Base-by-base conservation (phyloP, 305 asterid genomes). In the Fraxinus albicans region DNA sequence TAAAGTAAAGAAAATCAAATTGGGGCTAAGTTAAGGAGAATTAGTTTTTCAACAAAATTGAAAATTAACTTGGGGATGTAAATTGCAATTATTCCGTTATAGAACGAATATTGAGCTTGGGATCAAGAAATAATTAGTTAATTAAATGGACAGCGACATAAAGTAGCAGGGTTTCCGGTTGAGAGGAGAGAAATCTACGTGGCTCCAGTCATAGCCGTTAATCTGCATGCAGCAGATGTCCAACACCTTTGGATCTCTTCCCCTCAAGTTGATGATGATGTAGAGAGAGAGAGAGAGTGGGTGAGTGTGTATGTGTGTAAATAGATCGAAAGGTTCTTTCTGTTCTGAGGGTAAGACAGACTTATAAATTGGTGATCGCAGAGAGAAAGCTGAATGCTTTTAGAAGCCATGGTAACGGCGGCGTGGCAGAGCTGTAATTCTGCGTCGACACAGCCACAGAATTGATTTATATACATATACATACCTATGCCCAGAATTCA, bases 151-250 rank as follows among this genome's bases (percentile, higher is more conserved):
- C 83, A 82, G 89, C 82, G 94, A 90, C 92, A 90, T 87, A 93
- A 93, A 90, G 94, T 84, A 86, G 92, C 93, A 90, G 79, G 88
- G 89, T 92, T 90, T 90, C 81, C 91, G 96, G 93, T 86, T 76
- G 86, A 79, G 86, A 88, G 86, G 88, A 83, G 79, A 83, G 84
- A 89, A 89, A 84, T 89, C 87, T 88, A 89, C 91, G 91, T 91
- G 93, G 86, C 88, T 13, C 0, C 0, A 58, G 3, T 9, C 15
- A 6, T 35, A 76, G 72, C 89, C 89, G 82, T 47, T 21, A 15
- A 88, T 89, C 69, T 70, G 77, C 85, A 79, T 60, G 86, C 83
- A 84, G 80, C 27, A 25, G 27, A 8, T 10, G 75, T 80, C 60
- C 65, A 12, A 75, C 86, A 31, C 88, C 91, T 58, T 86, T 67